Percentiles rank a stretch among this genome's conserved stretches.
phyloP scores from a whole-genome alignment of 495 filamentous ascomycete species.

The Tetracladium marchalianum region DNA sequence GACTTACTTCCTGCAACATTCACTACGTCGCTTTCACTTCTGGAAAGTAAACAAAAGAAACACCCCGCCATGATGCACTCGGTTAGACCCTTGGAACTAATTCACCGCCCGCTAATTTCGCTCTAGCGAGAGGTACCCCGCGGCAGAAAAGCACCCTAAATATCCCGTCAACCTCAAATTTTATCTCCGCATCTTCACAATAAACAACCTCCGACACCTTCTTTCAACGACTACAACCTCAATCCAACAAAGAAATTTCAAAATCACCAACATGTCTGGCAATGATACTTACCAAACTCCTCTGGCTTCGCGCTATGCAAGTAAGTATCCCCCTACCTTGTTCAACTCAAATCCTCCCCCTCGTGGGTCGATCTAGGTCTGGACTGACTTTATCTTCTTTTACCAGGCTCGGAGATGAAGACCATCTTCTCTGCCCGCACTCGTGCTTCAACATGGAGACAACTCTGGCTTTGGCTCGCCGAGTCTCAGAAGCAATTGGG shows the following conservation, averaged over 20 bases:
- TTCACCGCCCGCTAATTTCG: no score
- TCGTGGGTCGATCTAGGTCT: constrained; percentile 8
- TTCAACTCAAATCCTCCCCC: not conserved
- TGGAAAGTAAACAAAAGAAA: no score
- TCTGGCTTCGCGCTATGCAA: constrained; percentile 64
- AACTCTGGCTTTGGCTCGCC: constrained; percentile 78
- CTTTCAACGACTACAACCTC: not conserved
- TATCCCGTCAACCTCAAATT: no score
- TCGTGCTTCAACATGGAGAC: constrained; percentile 66
- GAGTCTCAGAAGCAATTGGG: constrained; percentile 67
- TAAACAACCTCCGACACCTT: not conserved
- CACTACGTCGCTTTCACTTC: no score
- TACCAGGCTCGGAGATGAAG: constrained; percentile 38
- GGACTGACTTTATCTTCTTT: not conserved
- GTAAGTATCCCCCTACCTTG: constrained; percentile 27
- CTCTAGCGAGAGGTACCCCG: no score
- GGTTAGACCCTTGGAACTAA: no score
- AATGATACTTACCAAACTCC: constrained; percentile 66
- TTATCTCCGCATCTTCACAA: no score
- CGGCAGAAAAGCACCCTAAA: no score
- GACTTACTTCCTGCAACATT: no score
- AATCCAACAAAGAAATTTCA: not conserved
- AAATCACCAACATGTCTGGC: constrained; percentile 40
- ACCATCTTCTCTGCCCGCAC: constrained; percentile 60
- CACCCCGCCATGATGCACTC: no score